Conservation (phyloP, 495 filamentous ascomycete genomes). For the Chlorociboria aeruginascens region DNA sequence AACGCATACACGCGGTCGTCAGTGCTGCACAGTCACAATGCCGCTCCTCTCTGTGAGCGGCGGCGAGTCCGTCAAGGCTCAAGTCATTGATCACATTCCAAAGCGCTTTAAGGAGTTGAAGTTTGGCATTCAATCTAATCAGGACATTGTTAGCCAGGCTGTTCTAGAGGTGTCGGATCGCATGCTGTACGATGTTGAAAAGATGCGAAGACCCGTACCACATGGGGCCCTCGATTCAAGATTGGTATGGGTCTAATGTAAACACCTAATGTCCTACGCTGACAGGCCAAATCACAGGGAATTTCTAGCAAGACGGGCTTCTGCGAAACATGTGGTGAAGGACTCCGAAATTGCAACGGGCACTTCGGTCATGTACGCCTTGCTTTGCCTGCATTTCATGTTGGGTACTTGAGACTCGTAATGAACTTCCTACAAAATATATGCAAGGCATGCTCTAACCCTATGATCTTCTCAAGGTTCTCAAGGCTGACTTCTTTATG, state of each 20-base stretch:
- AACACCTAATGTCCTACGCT: too few species aligned
- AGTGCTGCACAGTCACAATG: constrained; percentile 2
- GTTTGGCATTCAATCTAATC: constrained; percentile 86
- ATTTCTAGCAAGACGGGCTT: constrained; percentile 62
- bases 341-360: constrained; percentile 72
- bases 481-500: constrained; percentile 7
- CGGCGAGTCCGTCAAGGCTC: constrained; percentile 58
- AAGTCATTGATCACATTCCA: constrained; percentile 81
- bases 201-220: constrained; percentile 52
- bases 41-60: constrained; percentile 17
- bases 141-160: constrained; percentile 88
- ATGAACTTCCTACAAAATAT: constrained; percentile 83
- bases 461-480: neutral
- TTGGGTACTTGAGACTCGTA: constrained; percentile 87
- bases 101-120: constrained; percentile 87
- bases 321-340: constrained; percentile 74
- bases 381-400: constrained; percentile 83
- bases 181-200: constrained; percentile 76
- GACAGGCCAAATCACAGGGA: constrained; percentile 28
- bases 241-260: constrained; percentile 34
- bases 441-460: constrained; percentile 51
- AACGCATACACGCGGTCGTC: neutral
- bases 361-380: constrained; percentile 91
- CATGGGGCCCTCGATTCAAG: constrained; percentile 80
- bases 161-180: constrained; percentile 86